phyloP scores from a whole-genome alignment of 345 rosid genomes.

The Rhizophora apiculata region DNA sequence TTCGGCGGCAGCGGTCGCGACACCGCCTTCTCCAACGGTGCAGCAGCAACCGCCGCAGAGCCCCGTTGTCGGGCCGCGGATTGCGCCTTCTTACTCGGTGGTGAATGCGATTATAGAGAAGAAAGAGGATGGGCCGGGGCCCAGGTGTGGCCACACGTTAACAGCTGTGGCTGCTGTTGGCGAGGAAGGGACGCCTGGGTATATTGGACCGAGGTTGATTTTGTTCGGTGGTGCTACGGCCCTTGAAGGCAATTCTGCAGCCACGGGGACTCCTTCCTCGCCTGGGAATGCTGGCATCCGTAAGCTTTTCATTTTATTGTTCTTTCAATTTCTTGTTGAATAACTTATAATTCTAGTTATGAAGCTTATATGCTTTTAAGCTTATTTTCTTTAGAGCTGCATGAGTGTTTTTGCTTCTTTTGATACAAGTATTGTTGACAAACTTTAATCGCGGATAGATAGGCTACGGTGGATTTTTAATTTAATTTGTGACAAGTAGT shows the following conservation, averaged over 20 bases:
- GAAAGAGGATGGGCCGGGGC: slow-evolving; percentile 96
- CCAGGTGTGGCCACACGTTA: slow-evolving; percentile 93
- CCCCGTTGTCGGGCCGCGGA: slow-evolving; percentile 72
- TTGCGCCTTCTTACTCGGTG: slow-evolving; percentile 79
- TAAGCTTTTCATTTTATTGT: slow-evolving; percentile 33
- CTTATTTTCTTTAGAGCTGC: neutral
- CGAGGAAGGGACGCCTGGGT: slow-evolving; percentile 78
- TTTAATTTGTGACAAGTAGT: no score
- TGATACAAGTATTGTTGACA: no score
- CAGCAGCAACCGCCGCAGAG: slow-evolving; percentile 33
- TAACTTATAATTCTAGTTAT: slow-evolving; percentile 1
- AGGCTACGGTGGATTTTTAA: neutral
- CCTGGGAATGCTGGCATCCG: slow-evolving; percentile 98
- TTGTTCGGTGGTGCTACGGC: slow-evolving; percentile 98
- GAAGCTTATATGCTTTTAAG: slow-evolving; percentile 1
- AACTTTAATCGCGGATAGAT: neutral
- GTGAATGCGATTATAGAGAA: slow-evolving; percentile 80
- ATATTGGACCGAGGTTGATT: slow-evolving; percentile 84
- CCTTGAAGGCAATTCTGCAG: slow-evolving; percentile 88
- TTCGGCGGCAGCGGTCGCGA: slow-evolving; percentile 23
- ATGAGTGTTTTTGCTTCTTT: no score
- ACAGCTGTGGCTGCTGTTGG: slow-evolving; percentile 94
- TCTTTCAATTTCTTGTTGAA: neutral
- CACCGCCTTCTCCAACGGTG: slow-evolving; percentile 21
- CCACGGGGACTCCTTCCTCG: slow-evolving; percentile 84